These are phyloP conservation scores for Monosporozyma solicola DNA, from an alignment of 805 yeast genomes.

Conservation along the genomic window DNA sequence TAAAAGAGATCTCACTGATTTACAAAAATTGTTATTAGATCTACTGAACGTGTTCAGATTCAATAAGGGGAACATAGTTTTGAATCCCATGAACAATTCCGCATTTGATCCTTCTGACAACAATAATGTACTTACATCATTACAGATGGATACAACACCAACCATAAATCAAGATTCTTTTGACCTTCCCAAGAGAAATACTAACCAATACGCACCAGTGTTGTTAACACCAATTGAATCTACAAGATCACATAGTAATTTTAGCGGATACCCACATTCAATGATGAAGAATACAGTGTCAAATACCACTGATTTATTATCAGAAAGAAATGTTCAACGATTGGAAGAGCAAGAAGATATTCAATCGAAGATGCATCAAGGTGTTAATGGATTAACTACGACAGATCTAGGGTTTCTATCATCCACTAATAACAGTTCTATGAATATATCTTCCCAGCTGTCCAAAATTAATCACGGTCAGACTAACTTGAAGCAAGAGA, in stretches of 20 bases:
- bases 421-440: neutral
- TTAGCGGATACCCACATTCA: neutral
- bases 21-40: conserved; percentile 9
- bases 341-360: neutral
- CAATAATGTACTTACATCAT: neutral
- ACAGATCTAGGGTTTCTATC: neutral
- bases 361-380: neutral
- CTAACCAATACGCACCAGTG: neutral
- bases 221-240: neutral
- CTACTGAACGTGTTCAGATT: conserved; percentile 12
- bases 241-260: neutral
- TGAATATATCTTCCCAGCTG: neutral
- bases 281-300: neutral
- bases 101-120: neutral
- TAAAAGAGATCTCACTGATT: conserved; percentile 3
- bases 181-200: neutral
- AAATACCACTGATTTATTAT: neutral
- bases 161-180: neutral
- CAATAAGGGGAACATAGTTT: conserved; percentile 17
- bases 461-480: neutral
- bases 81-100: conserved; percentile 6
- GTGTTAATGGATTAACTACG: neutral
- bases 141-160: neutral
- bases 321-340: neutral
- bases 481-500: neutral